These are phyloP conservation scores for Suhomyces terraborum DNA, from an alignment of 1,139 yeast species.

Conservation along the genomic window DNA sequence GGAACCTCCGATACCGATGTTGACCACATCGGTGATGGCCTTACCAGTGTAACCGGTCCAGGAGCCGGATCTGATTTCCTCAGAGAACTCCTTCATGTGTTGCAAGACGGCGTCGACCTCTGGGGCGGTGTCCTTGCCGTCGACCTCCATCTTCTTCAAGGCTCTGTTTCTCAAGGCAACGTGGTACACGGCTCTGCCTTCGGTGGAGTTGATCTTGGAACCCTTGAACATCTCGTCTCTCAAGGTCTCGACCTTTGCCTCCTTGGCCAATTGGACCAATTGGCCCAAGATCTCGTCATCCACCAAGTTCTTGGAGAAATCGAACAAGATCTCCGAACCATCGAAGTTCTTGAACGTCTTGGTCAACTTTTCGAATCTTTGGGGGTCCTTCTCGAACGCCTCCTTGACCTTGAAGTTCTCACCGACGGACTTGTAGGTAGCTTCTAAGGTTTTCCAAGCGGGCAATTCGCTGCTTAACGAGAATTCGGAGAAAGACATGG, in stretches of 20 bases:
- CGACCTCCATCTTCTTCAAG: constrained; percentile 79
- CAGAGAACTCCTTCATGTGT: constrained; percentile 96
- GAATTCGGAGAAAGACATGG: constrained; percentile 49
- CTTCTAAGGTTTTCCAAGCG: constrained; percentile 81
- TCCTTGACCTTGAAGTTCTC: constrained; percentile 79
- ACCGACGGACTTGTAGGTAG: constrained; percentile 58
- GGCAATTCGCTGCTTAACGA: constrained; percentile 74
- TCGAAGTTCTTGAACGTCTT: constrained; percentile 80
- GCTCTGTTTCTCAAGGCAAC: constrained; percentile 93
- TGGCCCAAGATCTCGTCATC: constrained; percentile 75
- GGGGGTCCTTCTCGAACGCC: constrained; percentile 72
- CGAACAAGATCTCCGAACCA: constrained; percentile 85
- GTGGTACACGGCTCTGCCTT: constrained; percentile 95
- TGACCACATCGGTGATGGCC: constrained; percentile 88
- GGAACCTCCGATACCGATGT: constrained; percentile 98
- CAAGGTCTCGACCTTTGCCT: constrained; percentile 82
- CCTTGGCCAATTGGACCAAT: constrained; percentile 79
- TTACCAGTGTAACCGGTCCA: constrained; percentile 99
- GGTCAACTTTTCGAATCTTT: constrained; percentile 74
- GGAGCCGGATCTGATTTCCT: constrained; percentile 82
- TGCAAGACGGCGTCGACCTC: constrained; percentile 88
- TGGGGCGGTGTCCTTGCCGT: constrained; percentile 83
- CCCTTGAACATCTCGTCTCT: constrained; percentile 93
- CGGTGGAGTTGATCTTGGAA: constrained; percentile 91
- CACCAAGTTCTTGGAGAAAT: constrained; percentile 90